Evolutionary conservation across 2,329 filamentous ascomycete genomes (phyloP).

Genomic region (Pestalotiopsis sp.): DNA sequence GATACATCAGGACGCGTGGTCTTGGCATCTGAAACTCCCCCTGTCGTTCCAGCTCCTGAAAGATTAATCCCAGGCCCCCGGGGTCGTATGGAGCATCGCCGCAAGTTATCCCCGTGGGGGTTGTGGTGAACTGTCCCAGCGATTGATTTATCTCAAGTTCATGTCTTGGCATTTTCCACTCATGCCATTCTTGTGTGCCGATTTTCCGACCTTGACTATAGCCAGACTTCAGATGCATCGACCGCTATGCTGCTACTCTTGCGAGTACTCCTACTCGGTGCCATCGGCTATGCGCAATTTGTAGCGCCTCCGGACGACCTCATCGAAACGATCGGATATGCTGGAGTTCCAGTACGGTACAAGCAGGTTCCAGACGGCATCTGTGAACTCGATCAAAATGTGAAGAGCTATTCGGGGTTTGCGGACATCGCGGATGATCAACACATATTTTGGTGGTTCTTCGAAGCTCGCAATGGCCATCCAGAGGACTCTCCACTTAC

Average conservation of each 20-base stretch:
- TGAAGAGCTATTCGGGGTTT: slow-evolving; percentile 45
- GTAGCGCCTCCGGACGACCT: slow-evolving; percentile 28
- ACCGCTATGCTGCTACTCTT: background rate
- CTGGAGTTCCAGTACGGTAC: slow-evolving; percentile 44
- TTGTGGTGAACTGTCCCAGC: background rate
- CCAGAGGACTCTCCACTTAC: slow-evolving; percentile 48
- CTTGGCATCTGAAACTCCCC: slow-evolving; percentile 13
- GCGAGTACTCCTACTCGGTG: background rate
- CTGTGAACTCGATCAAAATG: slow-evolving; percentile 42
- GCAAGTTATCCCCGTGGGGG: background rate
- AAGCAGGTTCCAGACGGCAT: slow-evolving; percentile 48
- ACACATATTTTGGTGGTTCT: slow-evolving; percentile 52
- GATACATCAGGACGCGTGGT: slow-evolving; percentile 1
- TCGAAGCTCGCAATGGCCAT: slow-evolving; percentile 47
- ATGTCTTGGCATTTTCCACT: background rate
- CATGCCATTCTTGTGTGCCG: background rate
- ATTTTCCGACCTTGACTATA: background rate
- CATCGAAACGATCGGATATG: slow-evolving; percentile 27
- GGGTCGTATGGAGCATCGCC: background rate
- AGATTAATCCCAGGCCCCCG: background rate
- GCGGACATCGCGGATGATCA: slow-evolving; percentile 40
- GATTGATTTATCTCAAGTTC: background rate
- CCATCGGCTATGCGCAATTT: slow-evolving; percentile 24
- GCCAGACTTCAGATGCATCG: background rate
- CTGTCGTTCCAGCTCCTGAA: slow-evolving; percentile 6